Evolutionary conservation across 768 basidiomycete genomes (phyloP).

Genomic region (Kwoniella botswanensis): DNA sequence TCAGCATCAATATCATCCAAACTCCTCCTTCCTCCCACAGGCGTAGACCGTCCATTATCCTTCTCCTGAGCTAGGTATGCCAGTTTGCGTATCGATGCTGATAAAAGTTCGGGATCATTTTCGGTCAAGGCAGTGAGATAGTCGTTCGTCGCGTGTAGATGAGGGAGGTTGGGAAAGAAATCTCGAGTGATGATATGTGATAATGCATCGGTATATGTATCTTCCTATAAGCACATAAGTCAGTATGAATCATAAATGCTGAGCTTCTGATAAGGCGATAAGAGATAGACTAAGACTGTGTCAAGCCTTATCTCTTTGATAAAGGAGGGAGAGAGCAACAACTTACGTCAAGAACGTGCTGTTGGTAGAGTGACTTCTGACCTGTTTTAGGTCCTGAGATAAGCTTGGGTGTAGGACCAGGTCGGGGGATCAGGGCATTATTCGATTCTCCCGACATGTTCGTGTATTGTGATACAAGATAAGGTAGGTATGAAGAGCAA

Average conservation of each 20-base stretch:
- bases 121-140: slow-evolving; percentile 80
- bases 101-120: slow-evolving; percentile 77
- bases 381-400: slow-evolving; percentile 42
- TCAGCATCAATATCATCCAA: slow-evolving; percentile 30
- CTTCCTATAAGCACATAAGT: slow-evolving; percentile 64
- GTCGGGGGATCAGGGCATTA: slow-evolving; percentile 36
- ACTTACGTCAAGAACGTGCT: slow-evolving; percentile 52
- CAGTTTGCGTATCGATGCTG: slow-evolving; percentile 73
- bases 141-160: slow-evolving; percentile 83
- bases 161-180: slow-evolving; percentile 93
- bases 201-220: slow-evolving; percentile 88
- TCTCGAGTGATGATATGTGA: slow-evolving; percentile 93
- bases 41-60: slow-evolving; percentile 26
- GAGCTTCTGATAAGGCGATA: neutral
- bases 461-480: neutral
- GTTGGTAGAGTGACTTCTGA: slow-evolving; percentile 47
- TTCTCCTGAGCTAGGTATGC: slow-evolving; percentile 61
- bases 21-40: slow-evolving; percentile 20
- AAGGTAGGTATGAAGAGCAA: no score
- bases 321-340: neutral
- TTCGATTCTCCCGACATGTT: slow-evolving; percentile 25
- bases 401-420: slow-evolving; percentile 33
- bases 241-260: neutral
- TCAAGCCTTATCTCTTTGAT: neutral
- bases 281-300: neutral